Conservation (phyloP, 1,284 basidiomycete species). For the Kwoniella shivajii region DNA sequence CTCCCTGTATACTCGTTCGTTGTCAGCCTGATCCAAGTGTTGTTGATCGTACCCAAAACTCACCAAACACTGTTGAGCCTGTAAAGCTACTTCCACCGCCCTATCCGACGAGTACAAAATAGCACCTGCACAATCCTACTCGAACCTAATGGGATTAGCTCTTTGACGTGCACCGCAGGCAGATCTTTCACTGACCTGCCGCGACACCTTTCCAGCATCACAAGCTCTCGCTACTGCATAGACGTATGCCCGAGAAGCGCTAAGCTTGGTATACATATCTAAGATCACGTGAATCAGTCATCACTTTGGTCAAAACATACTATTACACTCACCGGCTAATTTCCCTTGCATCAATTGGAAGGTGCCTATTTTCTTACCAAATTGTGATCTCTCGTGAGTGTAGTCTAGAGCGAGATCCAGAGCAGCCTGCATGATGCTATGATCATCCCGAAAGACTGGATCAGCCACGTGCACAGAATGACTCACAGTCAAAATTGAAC, state of each 20-base stretch:
- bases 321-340: slow-evolving; percentile 48
- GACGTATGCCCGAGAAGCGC: slow-evolving; percentile 84
- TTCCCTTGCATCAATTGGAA: slow-evolving; percentile 95
- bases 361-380: slow-evolving; percentile 80
- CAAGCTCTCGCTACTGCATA: slow-evolving; percentile 90
- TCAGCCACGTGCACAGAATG: not conserved
- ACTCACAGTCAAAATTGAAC: not conserved
- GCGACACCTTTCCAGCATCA: slow-evolving; percentile 76
- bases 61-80: slow-evolving; percentile 81
- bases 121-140: slow-evolving; percentile 85
- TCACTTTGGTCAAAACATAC: not conserved
- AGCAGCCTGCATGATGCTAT: slow-evolving; percentile 92
- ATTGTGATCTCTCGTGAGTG: slow-evolving; percentile 87
- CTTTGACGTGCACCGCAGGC: not conserved
- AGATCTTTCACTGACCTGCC: slow-evolving; percentile 62
- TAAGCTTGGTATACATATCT: slow-evolving; percentile 95
- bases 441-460: not conserved
- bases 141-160: not conserved
- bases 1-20: slow-evolving; percentile 57
- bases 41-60: slow-evolving; percentile 6
- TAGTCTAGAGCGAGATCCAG: slow-evolving; percentile 88
- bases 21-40: not conserved
- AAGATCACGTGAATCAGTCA: not conserved
- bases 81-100: slow-evolving; percentile 84
- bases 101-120: slow-evolving; percentile 89